Evolutionary conservation across 495 filamentous ascomycete genomes (phyloP).

Genomic region (Friedmanniomyces endolithicus): DNA sequence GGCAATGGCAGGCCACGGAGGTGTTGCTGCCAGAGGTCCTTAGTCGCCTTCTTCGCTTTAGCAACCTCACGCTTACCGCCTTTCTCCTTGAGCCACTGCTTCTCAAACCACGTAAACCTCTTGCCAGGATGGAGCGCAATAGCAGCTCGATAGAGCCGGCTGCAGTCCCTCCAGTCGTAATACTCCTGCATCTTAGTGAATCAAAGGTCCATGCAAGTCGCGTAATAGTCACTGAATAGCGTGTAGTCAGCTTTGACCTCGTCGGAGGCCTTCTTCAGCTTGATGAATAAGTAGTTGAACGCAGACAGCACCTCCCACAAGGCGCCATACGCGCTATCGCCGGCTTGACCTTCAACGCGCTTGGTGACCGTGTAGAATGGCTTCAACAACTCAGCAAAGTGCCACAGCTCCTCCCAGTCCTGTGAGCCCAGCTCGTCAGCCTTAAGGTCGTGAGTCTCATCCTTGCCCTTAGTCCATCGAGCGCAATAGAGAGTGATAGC

Average conservation of each 20-base stretch:
- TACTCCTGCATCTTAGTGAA: conserved; percentile 9
- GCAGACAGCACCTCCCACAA: not conserved
- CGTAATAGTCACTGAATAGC: conserved; percentile 7
- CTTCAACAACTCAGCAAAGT: conserved; percentile 4
- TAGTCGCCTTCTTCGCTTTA: not conserved
- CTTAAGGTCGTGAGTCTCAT: conserved; percentile 1
- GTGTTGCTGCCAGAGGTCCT: not conserved
- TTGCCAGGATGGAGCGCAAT: conserved; percentile 6
- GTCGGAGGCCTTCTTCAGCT: not conserved
- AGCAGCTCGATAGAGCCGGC: conserved; percentile 1
- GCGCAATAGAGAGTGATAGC: conserved; percentile 6
- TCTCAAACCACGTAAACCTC: conserved; percentile 1
- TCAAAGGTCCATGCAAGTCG: not conserved
- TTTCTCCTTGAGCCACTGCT: not conserved
- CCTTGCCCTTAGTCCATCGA: not conserved
- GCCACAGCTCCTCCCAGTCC: conserved; percentile 7
- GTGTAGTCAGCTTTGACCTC: not conserved
- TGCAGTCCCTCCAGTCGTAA: conserved; percentile 3
- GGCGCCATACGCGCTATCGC: not conserved
- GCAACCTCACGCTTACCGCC: not conserved
- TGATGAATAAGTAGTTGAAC: not conserved
- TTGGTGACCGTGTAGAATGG: conserved; percentile 1
- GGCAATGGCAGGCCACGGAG: not conserved
- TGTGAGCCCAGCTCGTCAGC: not conserved
- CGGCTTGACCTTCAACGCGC: conserved; percentile 4